A percentile compares a stretch with the other conserved stretches of the same genome.
These are phyloP conservation scores for Nephelium lappaceum DNA, from an alignment of 345 rosid species.

Conservation along the genomic window DNA sequence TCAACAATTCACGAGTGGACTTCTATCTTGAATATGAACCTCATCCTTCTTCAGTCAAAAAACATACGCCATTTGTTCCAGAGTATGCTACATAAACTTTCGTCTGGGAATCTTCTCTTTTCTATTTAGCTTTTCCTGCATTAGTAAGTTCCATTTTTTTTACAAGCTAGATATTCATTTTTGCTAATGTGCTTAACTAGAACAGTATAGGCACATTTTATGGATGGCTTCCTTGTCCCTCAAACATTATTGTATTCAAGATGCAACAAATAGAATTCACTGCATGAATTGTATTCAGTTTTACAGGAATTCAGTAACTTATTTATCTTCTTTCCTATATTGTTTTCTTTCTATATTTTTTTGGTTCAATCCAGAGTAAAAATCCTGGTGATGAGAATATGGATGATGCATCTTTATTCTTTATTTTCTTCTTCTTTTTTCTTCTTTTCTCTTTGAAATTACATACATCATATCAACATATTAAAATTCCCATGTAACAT, in stretches of 20 bases:
- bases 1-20: slow-evolving; percentile 65
- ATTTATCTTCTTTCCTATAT: not conserved
- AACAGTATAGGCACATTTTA: not conserved
- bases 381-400: not conserved
- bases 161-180: not conserved
- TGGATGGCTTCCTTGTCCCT: not conserved
- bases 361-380: not conserved
- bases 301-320: not conserved
- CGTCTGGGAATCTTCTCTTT: not conserved
- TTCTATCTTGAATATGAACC: slow-evolving; percentile 81
- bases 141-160: not conserved
- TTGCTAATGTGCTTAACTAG: not conserved
- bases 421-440: not conserved
- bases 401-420: not conserved
- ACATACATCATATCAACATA: not conserved
- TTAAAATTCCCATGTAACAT: slow-evolving; percentile 5
- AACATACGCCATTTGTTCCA: slow-evolving; percentile 91
- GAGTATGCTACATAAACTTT: slow-evolving; percentile 47
- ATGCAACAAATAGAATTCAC: not conserved
- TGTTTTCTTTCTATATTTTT: not conserved
- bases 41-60: slow-evolving; percentile 86
- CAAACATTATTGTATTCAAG: not conserved
- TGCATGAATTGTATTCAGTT: not conserved
- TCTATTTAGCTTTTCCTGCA: not conserved
- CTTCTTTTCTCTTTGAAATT: no score